Evolutionary conservation across 2,329 filamentous ascomycete species (phyloP).

Genomic region (Ceratocystis cubensis): DNA sequence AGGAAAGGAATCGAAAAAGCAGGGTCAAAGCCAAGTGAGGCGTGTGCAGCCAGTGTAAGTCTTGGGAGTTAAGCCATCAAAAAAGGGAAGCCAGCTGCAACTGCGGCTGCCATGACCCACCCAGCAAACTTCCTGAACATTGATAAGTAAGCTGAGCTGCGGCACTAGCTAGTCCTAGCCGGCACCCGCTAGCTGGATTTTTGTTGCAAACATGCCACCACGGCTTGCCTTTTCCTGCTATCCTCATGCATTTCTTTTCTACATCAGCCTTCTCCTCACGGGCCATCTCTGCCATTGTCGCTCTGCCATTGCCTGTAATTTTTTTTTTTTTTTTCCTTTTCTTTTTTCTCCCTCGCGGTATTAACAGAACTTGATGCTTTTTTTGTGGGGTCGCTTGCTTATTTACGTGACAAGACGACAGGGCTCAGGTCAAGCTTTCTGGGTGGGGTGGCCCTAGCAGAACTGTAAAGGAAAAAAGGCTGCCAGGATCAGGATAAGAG

Average conservation of each 20-base stretch:
- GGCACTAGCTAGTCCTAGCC: not conserved
- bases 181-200: too few species aligned
- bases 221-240: not conserved
- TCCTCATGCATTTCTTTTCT: not conserved
- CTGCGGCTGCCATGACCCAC: not conserved
- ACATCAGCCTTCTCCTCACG: not conserved
- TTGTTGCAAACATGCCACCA: not conserved
- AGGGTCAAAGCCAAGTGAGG: not conserved
- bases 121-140: not conserved
- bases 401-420: conserved; percentile 3
- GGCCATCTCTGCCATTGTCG: not conserved
- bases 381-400: not conserved
- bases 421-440: not conserved
- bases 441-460: not conserved
- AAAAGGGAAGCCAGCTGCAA: not conserved
- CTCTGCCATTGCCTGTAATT: not conserved
- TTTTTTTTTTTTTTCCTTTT: not conserved
- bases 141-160: not conserved
- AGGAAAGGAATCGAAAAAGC: conserved; percentile 6
- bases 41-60: conserved; percentile 4
- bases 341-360: not conserved
- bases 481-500: conserved; percentile 1
- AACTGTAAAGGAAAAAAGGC: not conserved
- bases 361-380: not conserved
- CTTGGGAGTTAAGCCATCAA: conserved; percentile 5